Evolutionary conservation across 306 rosid species (phyloP).

Genomic region (Rosa multiflora): DNA sequence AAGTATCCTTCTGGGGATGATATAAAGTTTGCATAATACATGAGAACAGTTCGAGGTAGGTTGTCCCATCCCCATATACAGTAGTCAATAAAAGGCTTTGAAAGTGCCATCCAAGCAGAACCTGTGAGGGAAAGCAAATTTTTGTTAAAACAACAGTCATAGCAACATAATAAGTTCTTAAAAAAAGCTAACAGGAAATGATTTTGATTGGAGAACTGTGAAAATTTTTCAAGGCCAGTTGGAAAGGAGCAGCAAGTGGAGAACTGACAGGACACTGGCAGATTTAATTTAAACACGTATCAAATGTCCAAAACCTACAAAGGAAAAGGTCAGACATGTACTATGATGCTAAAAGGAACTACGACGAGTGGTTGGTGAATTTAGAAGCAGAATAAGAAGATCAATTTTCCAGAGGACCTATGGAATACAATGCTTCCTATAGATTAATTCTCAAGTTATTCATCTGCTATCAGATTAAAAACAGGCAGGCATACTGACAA

Average conservation of each 20-base stretch:
- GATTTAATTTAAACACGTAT: background rate
- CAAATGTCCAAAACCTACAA: background rate
- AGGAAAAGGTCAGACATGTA: background rate
- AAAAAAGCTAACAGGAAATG: background rate
- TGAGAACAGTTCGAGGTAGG: conserved; percentile 85
- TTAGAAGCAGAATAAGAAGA: background rate
- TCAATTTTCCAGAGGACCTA: background rate
- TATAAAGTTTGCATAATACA: conserved; percentile 92
- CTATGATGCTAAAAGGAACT: background rate
- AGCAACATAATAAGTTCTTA: background rate
- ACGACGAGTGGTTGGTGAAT: background rate
- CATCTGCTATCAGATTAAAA: background rate
- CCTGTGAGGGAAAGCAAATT: conserved; percentile 49
- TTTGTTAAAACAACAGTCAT: background rate
- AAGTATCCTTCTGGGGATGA: conserved; percentile 98
- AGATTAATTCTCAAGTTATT: background rate
- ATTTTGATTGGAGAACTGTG: background rate
- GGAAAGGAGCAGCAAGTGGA: background rate
- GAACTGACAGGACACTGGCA: background rate
- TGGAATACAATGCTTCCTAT: background rate
- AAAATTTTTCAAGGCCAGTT: conserved; percentile 3
- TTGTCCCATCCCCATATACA: conserved; percentile 99
- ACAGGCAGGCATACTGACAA: background rate
- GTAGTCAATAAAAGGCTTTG: conserved; percentile 86
- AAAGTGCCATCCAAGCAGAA: conserved; percentile 99